Evolutionary conservation across 2,329 filamentous ascomycete species (phyloP), one percentile per base, ranked within the genome.

Genomic region (Fusarium chaquense): DNA sequence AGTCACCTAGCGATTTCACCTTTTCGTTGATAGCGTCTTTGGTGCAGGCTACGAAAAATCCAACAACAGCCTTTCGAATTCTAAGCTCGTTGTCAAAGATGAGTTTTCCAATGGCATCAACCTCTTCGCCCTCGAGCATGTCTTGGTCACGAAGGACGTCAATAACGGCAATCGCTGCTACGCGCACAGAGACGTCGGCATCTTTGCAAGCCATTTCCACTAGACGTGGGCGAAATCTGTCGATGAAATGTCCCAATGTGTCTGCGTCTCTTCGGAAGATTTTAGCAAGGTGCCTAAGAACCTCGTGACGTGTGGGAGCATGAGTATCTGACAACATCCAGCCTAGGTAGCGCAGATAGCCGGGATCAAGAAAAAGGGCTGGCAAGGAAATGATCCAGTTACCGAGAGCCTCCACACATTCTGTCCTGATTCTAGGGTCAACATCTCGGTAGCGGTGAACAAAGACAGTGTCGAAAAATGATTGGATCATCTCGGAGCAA

Each of bases 381-480:
- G 94, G 93, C 53, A 97, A 89, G 13, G 88, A 88, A 77, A 90
- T 87, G 72, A 98, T 97, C 96, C 96, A 99, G 41, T 90, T 87
- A 30, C 94, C 94, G 11, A 99, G 85, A 16, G 93, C 93, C 68
- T 92, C 89, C 26, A 97, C 90, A 76, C 95, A 98, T 75, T 98
- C 95, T 1, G 91, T 89, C 55, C 96, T 89, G 70, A 99, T 97
- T 73, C 89, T 92, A 9, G 93, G 89, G 75, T 99, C 96, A 32
- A 98, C 89, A 77, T 99, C 96, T 65, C 96, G 92, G 79, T 98
- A 99, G 49, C 96, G 90, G 80, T 99, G 95, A 32, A 98, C 91
- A 77, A 97, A 99, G 47, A 98, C 90, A 3, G 93, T 92, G 72
- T 97, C 92, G 76, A 98, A 97, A 74, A 94, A 93, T 71, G 97